phyloP scores from a whole-genome alignment of 768 basidiomycete genomes.

The Leccinum olivaceopallidum region DNA sequence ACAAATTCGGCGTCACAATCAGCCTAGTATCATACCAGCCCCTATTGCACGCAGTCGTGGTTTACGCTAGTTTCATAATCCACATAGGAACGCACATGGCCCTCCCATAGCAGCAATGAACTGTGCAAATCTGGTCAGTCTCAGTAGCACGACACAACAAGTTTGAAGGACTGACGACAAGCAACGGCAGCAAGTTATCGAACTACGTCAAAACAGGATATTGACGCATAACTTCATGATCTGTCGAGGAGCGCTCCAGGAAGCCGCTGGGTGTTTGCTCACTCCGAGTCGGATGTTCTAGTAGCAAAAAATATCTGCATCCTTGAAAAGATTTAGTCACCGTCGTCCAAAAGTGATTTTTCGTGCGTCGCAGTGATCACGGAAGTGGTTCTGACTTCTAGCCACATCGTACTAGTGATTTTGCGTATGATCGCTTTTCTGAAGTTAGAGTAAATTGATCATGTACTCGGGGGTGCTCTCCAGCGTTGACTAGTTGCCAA shows the following conservation, averaged over 20 bases:
- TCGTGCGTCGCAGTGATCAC: constrained; percentile 1
- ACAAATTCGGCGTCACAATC: background rate
- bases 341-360: background rate
- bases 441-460: background rate
- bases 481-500: background rate
- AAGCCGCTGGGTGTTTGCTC: constrained; percentile 1
- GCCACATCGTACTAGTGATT: background rate
- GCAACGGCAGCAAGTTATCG: background rate
- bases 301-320: constrained; percentile 7
- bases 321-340: background rate
- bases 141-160: background rate
- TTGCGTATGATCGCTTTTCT: too few species aligned
- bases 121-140: background rate
- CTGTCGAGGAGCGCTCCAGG: background rate
- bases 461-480: background rate
- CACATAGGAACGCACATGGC: constrained; percentile 1
- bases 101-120: constrained; percentile 3
- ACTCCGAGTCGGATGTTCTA: constrained; percentile 5
- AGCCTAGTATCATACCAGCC: background rate
- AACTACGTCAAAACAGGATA: constrained; percentile 2
- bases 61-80: background rate
- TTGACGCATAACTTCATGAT: constrained; percentile 3
- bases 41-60: background rate
- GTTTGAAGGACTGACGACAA: background rate
- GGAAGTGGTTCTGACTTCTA: constrained; percentile 1